Percentiles rank a stretch among this genome's conserved stretches.
Conservation (phyloP, 176 grass and related monocot species). For the Oryza meyeriana region DNA sequence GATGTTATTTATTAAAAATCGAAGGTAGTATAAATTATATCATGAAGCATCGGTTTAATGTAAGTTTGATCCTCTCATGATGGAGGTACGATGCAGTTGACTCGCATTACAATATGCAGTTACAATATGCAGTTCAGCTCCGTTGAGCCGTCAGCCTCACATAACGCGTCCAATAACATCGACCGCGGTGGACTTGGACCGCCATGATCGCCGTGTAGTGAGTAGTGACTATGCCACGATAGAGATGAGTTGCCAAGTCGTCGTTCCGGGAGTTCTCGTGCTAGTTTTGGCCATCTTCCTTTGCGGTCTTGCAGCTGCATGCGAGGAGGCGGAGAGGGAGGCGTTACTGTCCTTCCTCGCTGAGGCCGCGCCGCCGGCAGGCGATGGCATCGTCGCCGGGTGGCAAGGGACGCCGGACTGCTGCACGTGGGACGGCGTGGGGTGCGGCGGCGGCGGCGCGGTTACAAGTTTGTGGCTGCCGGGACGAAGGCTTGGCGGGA, state of each 20-base stretch:
- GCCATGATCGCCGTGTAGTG: not conserved
- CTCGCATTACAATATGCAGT: not conserved
- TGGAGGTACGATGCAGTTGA: slow-evolving; percentile 33
- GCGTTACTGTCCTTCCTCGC: slow-evolving; percentile 41
- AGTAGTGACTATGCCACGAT: not conserved
- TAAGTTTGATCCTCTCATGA: too few relatives aligned
- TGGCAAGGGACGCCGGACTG: slow-evolving; percentile 43
- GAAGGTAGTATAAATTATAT: too few relatives aligned
- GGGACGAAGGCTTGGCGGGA: slow-evolving; percentile 29
- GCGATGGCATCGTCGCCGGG: slow-evolving; percentile 10
- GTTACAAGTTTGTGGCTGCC: slow-evolving; percentile 38
- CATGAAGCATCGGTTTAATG: too few relatives aligned
- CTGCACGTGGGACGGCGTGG: slow-evolving; percentile 54
- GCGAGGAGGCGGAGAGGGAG: slow-evolving; percentile 33
- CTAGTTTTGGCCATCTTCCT: not conserved
- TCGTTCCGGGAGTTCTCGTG: not conserved
- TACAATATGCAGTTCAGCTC: not conserved
- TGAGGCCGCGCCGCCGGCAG: slow-evolving; percentile 1
- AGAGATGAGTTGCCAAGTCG: not conserved
- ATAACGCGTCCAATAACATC: not conserved
- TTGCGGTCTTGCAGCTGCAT: slow-evolving; percentile 18
- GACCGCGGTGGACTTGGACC: not conserved
- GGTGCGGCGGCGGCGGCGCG: not conserved
- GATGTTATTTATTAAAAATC: too few relatives aligned
- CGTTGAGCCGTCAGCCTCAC: too few relatives aligned